These are phyloP conservation scores for Pichia cactophila DNA, from an alignment of 1,139 yeast genomes.

Conservation along the genomic window DNA sequence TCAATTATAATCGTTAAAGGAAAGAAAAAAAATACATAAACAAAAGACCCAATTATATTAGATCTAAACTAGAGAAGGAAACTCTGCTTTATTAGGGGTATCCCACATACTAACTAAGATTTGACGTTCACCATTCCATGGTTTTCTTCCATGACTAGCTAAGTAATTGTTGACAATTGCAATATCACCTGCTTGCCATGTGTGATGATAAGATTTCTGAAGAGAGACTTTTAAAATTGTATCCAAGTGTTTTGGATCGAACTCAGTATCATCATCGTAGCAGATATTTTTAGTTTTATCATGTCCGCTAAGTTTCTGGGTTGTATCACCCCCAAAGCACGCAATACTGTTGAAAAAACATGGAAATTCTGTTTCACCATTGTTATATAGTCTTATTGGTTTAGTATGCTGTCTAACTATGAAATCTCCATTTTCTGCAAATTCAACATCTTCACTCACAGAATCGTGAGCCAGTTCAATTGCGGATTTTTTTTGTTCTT, in stretches of 20 bases:
- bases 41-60: background rate
- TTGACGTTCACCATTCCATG: constrained; percentile 14
- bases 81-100: constrained; percentile 9
- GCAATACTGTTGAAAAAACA: constrained; percentile 27
- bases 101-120: constrained; percentile 17
- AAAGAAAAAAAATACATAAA: background rate
- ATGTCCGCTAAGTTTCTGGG: constrained; percentile 3
- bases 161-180: constrained; percentile 30
- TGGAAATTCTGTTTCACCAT: constrained; percentile 9
- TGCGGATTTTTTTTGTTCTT: constrained; percentile 24
- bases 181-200: constrained; percentile 30
- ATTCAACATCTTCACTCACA: constrained; percentile 26
- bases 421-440: constrained; percentile 24
- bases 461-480: constrained; percentile 18
- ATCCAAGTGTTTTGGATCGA: constrained; percentile 22
- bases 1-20: too few relatives aligned
- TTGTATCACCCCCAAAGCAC: constrained; percentile 16
- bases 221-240: constrained; percentile 19
- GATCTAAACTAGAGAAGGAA: background rate
- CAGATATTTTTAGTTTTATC: constrained; percentile 17
- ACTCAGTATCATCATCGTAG: constrained; percentile 24
- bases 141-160: constrained; percentile 28
- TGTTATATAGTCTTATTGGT: constrained; percentile 23
- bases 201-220: constrained; percentile 19
- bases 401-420: constrained; percentile 26